Evolutionary conservation across 352 stramenopile species (phyloP).

Genomic region (Saprolegnia parasitica): DNA sequence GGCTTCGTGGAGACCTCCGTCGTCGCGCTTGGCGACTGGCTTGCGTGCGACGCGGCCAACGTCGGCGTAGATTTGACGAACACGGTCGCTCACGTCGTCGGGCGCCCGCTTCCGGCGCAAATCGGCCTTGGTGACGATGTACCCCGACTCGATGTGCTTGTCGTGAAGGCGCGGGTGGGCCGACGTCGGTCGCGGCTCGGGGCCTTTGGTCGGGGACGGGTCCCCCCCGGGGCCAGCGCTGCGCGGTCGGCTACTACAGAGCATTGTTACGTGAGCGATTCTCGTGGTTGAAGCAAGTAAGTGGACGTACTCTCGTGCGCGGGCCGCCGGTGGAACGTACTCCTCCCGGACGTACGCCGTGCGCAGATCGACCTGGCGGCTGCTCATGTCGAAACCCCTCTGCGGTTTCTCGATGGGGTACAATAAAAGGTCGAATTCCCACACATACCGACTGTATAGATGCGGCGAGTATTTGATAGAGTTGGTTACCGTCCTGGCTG

Average conservation of each 20-base stretch:
- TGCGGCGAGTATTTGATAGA: not conserved
- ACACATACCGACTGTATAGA: not conserved
- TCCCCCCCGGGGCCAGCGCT: not conserved
- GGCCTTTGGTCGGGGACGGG: not conserved
- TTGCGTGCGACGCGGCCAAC: slow-evolving; percentile 3
- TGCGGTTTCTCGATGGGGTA: not conserved
- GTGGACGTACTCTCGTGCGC: not conserved
- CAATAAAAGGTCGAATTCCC: not conserved
- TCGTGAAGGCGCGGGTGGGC: slow-evolving; percentile 15
- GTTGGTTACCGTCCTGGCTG: not conserved
- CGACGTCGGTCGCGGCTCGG: slow-evolving; percentile 6
- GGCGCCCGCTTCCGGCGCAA: slow-evolving; percentile 14
- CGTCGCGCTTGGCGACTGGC: slow-evolving; percentile 2
- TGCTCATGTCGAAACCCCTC: slow-evolving; percentile 13
- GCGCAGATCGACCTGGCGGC: slow-evolving; percentile 9
- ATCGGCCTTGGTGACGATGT: slow-evolving; percentile 24
- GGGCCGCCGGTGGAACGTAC: not conserved
- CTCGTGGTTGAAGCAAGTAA: not conserved
- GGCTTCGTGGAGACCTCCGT: slow-evolving; percentile 16
- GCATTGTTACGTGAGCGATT: not conserved
- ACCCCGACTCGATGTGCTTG: not conserved
- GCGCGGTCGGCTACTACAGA: not conserved
- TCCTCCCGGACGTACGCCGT: slow-evolving; percentile 10
- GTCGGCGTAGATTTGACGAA: slow-evolving; percentile 27
- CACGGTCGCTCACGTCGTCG: slow-evolving; percentile 24